phyloP scores from a whole-genome alignment of 441 rosid genomes.

The Geranium incanum region DNA sequence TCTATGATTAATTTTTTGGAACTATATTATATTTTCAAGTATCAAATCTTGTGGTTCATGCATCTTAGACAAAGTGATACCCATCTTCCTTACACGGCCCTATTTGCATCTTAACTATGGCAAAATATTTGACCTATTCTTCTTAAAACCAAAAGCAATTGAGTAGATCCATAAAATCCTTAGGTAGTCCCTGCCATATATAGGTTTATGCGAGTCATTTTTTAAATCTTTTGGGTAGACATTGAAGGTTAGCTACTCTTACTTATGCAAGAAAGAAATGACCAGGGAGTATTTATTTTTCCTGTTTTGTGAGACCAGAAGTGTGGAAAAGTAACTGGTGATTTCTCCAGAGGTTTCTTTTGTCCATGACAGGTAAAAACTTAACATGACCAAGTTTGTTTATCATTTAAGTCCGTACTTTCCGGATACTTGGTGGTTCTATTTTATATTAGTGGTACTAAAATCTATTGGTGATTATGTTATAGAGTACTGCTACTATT shows the following conservation, averaged over 20 bases:
- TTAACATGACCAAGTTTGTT: not conserved
- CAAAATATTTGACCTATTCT: not conserved
- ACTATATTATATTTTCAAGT: not conserved
- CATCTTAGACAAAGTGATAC: not conserved
- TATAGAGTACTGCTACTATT: not conserved
- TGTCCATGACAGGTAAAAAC: not conserved
- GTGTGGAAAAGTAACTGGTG: not conserved
- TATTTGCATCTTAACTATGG: not conserved
- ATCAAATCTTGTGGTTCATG: not conserved
- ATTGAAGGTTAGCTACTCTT: not conserved
- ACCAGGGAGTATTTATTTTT: not conserved
- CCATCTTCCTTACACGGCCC: not conserved
- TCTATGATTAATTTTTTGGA: not conserved
- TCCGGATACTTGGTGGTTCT: not conserved
- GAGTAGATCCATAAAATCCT: not conserved
- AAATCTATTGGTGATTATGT: not conserved
- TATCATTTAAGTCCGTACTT: not conserved
- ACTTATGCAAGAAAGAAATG: not conserved
- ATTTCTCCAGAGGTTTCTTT: not conserved
- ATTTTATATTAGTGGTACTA: not conserved
- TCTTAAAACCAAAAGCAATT: not conserved
- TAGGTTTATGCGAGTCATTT: not conserved
- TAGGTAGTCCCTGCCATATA: not conserved
- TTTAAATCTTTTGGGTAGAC: not conserved
- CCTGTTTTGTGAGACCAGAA: too few species aligned